Evolutionary conservation across 2,329 filamentous ascomycete species (phyloP), one percentile per base, ranked within the genome.

Genomic region (Verticillium tricorpus): DNA sequence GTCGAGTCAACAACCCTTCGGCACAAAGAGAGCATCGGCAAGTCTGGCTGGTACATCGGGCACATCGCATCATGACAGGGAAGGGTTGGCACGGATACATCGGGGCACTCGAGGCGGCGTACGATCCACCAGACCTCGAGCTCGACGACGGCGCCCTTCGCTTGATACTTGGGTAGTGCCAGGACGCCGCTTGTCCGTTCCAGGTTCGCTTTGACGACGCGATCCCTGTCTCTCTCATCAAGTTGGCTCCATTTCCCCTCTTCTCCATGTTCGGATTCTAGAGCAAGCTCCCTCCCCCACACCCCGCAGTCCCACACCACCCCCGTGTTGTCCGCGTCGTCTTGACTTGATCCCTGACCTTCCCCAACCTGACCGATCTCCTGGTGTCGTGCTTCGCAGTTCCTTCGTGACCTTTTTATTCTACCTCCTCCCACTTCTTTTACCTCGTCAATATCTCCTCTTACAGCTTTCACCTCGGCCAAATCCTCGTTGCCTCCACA

Each of bases 271-370:
- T n/a, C 45, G 22, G 45, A 50, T 50, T n/a, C 45, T 22, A 19
- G 9, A 22, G 45, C 19, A 22, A 22, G 45, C 45, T 50, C 45
- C 19, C 9, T 50, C 45, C 40, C 66, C 67, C 66, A 66, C 68
- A 68, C 66, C 66, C 68, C 67, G 64, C 68, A 68, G 45, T 50
- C 45, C 45, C 45, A 22, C 37, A 40, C 19, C 8, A 14, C n/a
- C 17, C 19, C 15, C n/a, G 39, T 45, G 19, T n/a, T 22, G 45
- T 14, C 45, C 19, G 45, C 8, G 11, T 22, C 45, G 8, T 25
- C 45, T 25, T 50, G 45, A n/a, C 45, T 50, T 50, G 45, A 50
- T 50, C 45, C 45, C 15, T 12, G 37, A 50, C 22, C 5, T 50
- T 22, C 45, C 45, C 45, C 45, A 50, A 25, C n/a, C 45, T 22